Base-by-base conservation (phyloP, 495 filamentous ascomycete species). In the Lindgomyces ingoldianus region DNA sequence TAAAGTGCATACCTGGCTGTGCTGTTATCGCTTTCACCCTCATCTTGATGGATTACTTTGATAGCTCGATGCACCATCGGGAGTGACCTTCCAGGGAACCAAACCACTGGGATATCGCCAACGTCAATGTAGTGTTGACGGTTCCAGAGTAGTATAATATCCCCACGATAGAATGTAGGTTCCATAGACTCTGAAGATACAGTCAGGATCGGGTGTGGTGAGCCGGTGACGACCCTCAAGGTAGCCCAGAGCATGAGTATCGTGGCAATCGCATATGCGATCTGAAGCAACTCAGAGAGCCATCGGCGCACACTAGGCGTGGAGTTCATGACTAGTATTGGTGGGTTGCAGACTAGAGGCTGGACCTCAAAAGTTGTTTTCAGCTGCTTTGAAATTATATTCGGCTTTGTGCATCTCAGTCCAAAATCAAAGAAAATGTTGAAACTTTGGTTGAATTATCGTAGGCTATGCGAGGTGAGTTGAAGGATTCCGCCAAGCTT, bases 21-120 rank as follows among this genome's bases (percentile, higher is more conserved):
- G 54, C 11, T 9, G 24, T 44, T 26, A 21, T 25, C 21, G 4
- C 26, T 57, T 2, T 45, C 18, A 25, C 19, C 11, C 3, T 25
- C 22, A 10, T 11, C 21, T 4, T 33, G 4, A 24, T 33, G 18
- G 3, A 25, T 14, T 12, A 61, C 47, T 24, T 61, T 27, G 30
- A 61, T 53, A 19, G 58, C 58, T 42, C 76, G 65, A 60, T 77
- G 76, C 25, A 78, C 74, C 76, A 76, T 78, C 33, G 76, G 76
- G 29, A 76, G 62, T 26, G 68, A 62, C 11, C 41, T 30, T 2
- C 67, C 65, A 1, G 29, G 2, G 39, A 77, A 77, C 75, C 75
- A 78, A n/a, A 70, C 49, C 14, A 75, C 73, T 0, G 74, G 60
- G 30, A 77, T 74, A 29, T 77, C 74, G 8, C 76, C 76, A 8